Conservation (phyloP, 2,329 filamentous ascomycete genomes). For the Phaeosphaeriaceae sp. region DNA sequence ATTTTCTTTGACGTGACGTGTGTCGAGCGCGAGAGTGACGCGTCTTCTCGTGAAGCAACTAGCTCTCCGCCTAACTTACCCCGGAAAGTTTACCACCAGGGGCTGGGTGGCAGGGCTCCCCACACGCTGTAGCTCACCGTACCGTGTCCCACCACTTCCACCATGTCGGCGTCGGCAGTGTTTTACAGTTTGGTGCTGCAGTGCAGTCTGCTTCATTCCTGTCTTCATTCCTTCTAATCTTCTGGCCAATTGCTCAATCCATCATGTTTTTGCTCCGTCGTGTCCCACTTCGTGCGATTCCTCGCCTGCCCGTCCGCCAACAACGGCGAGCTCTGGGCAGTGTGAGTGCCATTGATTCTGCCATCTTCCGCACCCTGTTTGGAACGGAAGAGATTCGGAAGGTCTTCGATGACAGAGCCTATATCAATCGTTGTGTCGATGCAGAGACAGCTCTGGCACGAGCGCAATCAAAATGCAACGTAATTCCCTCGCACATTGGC, state of each 20-base stretch:
- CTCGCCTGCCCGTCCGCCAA: slow-evolving; percentile 21
- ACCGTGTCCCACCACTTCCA: slow-evolving; percentile 26
- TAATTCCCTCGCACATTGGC: slow-evolving; percentile 56
- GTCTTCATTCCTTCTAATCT: slow-evolving; percentile 10
- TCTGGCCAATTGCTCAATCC: slow-evolving; percentile 12
- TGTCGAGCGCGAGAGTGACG: slow-evolving; percentile 8
- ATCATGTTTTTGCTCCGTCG: slow-evolving; percentile 41
- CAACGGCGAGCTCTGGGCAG: slow-evolving; percentile 39
- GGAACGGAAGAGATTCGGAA: slow-evolving; percentile 61
- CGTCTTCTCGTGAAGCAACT: slow-evolving; percentile 3
- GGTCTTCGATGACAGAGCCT: slow-evolving; percentile 60
- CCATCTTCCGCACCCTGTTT: slow-evolving; percentile 61
- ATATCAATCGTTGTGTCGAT: slow-evolving; percentile 59
- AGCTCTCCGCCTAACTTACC: slow-evolving; percentile 4
- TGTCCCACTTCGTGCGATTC: slow-evolving; percentile 27
- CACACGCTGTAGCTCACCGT: slow-evolving; percentile 29
- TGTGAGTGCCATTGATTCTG: slow-evolving; percentile 56
- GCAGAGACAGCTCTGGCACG: slow-evolving; percentile 62
- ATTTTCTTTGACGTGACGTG: too few relatives aligned
- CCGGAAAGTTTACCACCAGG: background rate
- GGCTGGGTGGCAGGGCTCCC: slow-evolving; percentile 26
- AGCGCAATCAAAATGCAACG: slow-evolving; percentile 57
- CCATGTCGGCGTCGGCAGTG: slow-evolving; percentile 19
- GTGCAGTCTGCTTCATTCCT: slow-evolving; percentile 11
- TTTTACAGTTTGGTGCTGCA: slow-evolving; percentile 12